Evolutionary conservation across 148 eudicot species (phyloP).

Genomic region (Polygonum aviculare): DNA sequence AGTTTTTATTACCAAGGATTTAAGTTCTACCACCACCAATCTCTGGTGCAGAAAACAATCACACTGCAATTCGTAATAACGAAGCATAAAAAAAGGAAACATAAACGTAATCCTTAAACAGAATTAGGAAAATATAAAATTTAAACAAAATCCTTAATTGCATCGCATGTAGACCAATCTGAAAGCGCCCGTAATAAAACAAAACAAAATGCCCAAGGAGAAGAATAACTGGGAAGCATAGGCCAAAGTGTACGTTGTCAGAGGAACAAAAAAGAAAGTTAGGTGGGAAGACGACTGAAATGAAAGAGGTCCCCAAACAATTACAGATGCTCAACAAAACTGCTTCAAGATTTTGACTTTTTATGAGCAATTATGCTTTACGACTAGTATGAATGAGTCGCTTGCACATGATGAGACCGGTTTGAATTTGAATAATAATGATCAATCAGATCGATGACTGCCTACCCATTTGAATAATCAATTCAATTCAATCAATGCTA

Average conservation of each 20-base stretch:
- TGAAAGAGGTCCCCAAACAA: not conserved
- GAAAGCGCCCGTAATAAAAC: not conserved
- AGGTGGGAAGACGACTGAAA: not conserved
- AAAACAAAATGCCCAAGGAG: not conserved
- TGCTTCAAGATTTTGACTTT: not conserved
- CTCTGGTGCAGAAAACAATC: too few species aligned
- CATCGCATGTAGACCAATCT: not conserved
- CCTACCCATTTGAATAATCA: not conserved
- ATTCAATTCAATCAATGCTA: not conserved
- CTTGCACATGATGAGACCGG: not conserved
- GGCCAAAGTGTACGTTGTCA: not conserved
- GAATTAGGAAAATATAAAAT: too few species aligned
- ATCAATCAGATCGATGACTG: not conserved
- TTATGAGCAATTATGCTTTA: not conserved
- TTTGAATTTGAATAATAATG: not conserved
- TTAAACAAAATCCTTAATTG: too few species aligned
- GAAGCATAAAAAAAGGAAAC: too few species aligned
- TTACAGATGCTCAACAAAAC: not conserved
- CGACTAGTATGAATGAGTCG: not conserved
- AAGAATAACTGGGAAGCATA: not conserved
- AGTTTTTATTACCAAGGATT: too few species aligned
- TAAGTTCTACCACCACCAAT: too few species aligned
- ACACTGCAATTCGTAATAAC: too few species aligned
- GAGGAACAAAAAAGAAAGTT: not conserved
- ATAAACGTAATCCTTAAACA: too few species aligned